Evolutionary conservation across 176 grass and related monocot genomes (phyloP).

Genomic region (Oryza meyeriana): DNA sequence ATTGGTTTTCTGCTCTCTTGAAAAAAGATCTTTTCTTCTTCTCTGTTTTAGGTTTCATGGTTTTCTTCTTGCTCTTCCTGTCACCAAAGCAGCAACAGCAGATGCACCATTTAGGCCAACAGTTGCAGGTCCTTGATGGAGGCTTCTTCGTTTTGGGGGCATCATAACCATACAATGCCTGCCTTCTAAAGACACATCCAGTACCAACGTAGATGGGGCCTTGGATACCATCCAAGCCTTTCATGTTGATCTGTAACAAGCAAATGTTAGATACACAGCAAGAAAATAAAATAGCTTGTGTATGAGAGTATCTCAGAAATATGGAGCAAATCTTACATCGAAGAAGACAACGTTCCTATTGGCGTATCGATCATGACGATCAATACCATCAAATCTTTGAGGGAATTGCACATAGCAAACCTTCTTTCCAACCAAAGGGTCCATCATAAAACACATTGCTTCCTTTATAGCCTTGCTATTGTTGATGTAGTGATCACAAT

Average conservation of each 20-base stretch:
- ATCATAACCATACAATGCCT: background rate
- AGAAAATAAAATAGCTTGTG: background rate
- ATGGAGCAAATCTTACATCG: conserved; percentile 56
- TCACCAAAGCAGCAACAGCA: background rate
- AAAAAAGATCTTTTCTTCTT: background rate
- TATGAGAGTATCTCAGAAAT: background rate
- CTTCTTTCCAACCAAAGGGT: conserved; percentile 82
- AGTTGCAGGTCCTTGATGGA: background rate
- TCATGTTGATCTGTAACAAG: background rate
- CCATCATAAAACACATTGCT: conserved; percentile 99
- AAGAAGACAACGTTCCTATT: conserved; percentile 88
- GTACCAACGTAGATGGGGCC: background rate
- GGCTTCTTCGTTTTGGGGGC: background rate
- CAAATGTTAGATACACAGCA: background rate
- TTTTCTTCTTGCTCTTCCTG: background rate
- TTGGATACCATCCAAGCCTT: background rate
- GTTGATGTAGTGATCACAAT: conserved; percentile 96
- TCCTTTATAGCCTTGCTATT: conserved; percentile 86
- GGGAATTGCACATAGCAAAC: conserved; percentile 94
- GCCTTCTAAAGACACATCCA: background rate
- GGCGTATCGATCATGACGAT: conserved; percentile 91
- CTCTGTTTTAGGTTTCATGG: background rate
- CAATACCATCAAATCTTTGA: conserved; percentile 90
- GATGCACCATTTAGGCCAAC: background rate
- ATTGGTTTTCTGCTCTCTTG: background rate